Evolutionary conservation across 1,139 yeast species (phyloP).

Genomic region (Hyphopichia khmerensis): DNA sequence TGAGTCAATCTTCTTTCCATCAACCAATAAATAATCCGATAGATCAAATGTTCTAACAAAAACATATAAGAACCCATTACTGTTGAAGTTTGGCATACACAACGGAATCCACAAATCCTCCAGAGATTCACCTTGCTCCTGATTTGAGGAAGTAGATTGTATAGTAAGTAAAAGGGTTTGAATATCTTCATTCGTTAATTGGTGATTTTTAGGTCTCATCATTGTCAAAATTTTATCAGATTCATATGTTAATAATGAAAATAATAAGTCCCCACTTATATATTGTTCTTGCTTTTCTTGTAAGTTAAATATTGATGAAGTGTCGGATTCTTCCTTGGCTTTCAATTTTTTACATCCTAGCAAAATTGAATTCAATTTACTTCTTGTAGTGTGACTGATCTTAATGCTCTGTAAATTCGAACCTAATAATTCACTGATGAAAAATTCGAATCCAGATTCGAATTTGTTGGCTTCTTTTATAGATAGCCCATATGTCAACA

Average conservation of each 20-base stretch:
- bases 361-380: slow-evolving; percentile 29
- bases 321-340: slow-evolving; percentile 7
- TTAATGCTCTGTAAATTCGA: slow-evolving; percentile 30
- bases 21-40: slow-evolving; percentile 13
- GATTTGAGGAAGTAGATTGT: slow-evolving; percentile 23
- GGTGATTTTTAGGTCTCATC: slow-evolving; percentile 36
- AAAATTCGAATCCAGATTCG: slow-evolving; percentile 24
- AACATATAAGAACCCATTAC: slow-evolving; percentile 82
- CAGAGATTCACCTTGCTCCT: slow-evolving; percentile 14
- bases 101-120: slow-evolving; percentile 94
- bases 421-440: slow-evolving; percentile 25
- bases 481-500: slow-evolving; percentile 41
- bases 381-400: slow-evolving; percentile 33
- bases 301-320: slow-evolving; percentile 5
- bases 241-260: slow-evolving; percentile 25
- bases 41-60: slow-evolving; percentile 63
- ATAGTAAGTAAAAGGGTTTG: slow-evolving; percentile 29
- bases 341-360: slow-evolving; percentile 23
- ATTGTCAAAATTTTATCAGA: slow-evolving; percentile 27
- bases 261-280: slow-evolving; percentile 33
- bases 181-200: slow-evolving; percentile 31
- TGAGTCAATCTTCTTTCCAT: slow-evolving; percentile 11
- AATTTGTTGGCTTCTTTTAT: background rate
- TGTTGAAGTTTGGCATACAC: slow-evolving; percentile 87
- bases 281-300: slow-evolving; percentile 5